Base-by-base conservation (phyloP, 805 yeast genomes). In the Lachancea sp. region DNA sequence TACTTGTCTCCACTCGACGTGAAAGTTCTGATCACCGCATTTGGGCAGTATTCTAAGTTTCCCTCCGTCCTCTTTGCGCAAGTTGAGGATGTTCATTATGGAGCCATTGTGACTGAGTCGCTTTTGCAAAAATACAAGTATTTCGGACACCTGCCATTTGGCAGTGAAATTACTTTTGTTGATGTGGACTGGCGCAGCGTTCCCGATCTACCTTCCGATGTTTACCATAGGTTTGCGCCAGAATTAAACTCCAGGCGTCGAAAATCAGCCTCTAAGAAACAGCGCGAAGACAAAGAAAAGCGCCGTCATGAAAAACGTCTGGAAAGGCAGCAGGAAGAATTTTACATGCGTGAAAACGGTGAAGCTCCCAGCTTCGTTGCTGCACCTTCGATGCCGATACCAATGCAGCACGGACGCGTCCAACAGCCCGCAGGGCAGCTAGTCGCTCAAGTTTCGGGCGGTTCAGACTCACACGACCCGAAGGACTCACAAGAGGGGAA, bases 1-100 rank as follows among this genome's bases (percentile, higher is more conserved):
- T 83, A 86, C 38, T 67, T 91, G 15, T 79, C 95, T 0, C 80
- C 87, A 5, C 68, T 93, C 36, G 99, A 93, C 60, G 74, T 86
- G 25, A 83, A 83, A 49, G 79, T 91, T 16, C 66, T 91, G 46
- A 74, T 77, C 49, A 60, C 78, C 1, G 72, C 81, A 2, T 88
- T 78, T 63, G 79, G 79, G 2, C 66, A 71, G 11, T 90, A 83
- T 53, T 66, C 78, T 0, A 63, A 71, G 16, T 79, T 91, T 52
- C 99, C 99, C 0, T 60, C 82, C 4, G 66, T 76, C 1, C 58
- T 91, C 9, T 64, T 74, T 3, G 75, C 78, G 9, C 75, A 72
- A 33, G 74, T 90, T 6, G 95, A 87, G 53, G 82, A 81, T 58
- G 76, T 91, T 32, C 74, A 70, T 39, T 75, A 75, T 57, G 95